Base-by-base conservation (phyloP, 2,329 filamentous ascomycete genomes). In the Aspergillus latus region DNA sequence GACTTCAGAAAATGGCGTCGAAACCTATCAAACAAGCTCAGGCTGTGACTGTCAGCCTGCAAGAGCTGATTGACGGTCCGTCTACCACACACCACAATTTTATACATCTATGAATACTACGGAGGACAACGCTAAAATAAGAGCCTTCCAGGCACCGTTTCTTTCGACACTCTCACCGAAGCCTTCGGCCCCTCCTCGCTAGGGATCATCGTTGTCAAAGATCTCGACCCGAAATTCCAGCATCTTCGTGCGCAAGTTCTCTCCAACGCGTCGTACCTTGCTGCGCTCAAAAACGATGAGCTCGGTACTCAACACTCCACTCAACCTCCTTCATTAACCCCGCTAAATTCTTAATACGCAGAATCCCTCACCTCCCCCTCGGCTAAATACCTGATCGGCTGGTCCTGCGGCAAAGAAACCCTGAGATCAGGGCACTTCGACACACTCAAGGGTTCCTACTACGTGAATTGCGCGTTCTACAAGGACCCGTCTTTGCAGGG, bases 171-270 rank as follows among this genome's bases (percentile, higher is more conserved):
- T 8, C 69, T 80, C 10, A 73, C 76, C 32, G 70, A 88, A 64
- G 94, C 94, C 0, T 97, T 99, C 70, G 94, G 94, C 0, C 91
- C 92, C 1, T 85, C 89, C 28, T 96, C 92, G 2, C 80, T 97
- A 10, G 94, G 94, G 0, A 96, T 99, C 51, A 87, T 99, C 54
- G 79, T 97, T n/a, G 92, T 99, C 47, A 91, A 89, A 70, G 90
- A 92, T 69, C 84, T 97, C 0, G 90, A 92, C 0, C 60, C 80
- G 5, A 79, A 84, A 51, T 99, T 96, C 66, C 74, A 82, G 11
- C 75, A 82, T n/a, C 77, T 97, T 43, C 84, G 94, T 59, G 83
- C 83, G 57, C 83, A 83, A 58, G 82, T 95, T 2, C 81, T 99
- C 5, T 94, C 90, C 0, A 94, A 94, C 70, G 86, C 92, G 3